Evolutionary conservation across 1,284 basidiomycete genomes (phyloP).

Genomic region (Marasmius oreades): DNA sequence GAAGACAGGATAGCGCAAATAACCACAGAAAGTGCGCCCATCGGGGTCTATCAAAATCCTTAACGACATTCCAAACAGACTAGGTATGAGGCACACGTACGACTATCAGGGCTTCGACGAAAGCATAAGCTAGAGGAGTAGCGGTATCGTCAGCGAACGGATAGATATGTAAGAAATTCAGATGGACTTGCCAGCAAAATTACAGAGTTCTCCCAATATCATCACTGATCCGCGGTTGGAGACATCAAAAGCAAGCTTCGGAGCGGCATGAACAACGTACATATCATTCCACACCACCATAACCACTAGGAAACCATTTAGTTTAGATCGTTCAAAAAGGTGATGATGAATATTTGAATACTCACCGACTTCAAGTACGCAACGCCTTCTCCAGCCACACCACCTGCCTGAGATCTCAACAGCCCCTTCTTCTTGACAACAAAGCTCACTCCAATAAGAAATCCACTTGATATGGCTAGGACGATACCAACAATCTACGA

Average conservation of each 20-base stretch:
- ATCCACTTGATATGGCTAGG: conserved; percentile 79
- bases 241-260: conserved; percentile 5
- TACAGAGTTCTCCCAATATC: conserved; percentile 79
- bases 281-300: conserved; percentile 88
- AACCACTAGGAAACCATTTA: conserved; percentile 42
- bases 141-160: conserved; percentile 16
- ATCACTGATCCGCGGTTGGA: conserved; percentile 51
- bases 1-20: conserved; percentile 93
- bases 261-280: conserved; percentile 36
- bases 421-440: conserved; percentile 97
- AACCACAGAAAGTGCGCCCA: conserved; percentile 95
- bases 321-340: too few relatives aligned
- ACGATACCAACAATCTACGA: conserved; percentile 68
- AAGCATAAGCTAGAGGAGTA: conserved; percentile 69
- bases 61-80: conserved; percentile 9
- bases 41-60: conserved; percentile 67
- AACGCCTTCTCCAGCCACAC: conserved; percentile 86
- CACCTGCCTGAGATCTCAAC: conserved; percentile 64
- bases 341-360: too few relatives aligned
- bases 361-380: conserved; percentile 89
- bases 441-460: conserved; percentile 92
- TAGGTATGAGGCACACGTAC: conserved; percentile 44
- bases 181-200: conserved; percentile 65
- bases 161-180: conserved; percentile 17
- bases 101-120: conserved; percentile 86